phyloP scores from a whole-genome alignment of 169 alveolate species.

The Theileria annulata region DNA sequence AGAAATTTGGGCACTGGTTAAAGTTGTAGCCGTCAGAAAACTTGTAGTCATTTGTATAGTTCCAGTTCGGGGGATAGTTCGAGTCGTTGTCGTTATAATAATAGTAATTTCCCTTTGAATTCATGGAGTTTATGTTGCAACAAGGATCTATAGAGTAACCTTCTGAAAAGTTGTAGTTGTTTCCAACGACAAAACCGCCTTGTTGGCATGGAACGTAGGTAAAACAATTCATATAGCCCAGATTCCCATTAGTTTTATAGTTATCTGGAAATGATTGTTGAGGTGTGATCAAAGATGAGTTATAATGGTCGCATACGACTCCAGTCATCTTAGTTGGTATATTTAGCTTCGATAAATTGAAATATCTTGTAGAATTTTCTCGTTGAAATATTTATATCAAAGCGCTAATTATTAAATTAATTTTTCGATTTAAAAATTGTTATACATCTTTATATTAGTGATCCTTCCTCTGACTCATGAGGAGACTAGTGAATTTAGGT shows the following conservation, averaged over 20 bases:
- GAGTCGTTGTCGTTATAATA: conserved; percentile 2
- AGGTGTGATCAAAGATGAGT: conserved; percentile 51
- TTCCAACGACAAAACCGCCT: conserved; percentile 48
- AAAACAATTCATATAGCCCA: conserved; percentile 23
- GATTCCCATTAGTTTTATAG: conserved; percentile 9
- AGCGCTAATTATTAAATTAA: not conserved
- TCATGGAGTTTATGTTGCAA: conserved; percentile 8
- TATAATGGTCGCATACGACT: conserved; percentile 14
- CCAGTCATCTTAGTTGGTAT: conserved; percentile 10
- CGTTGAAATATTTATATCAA: not conserved
- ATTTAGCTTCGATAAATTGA: not conserved
- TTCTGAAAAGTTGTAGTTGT: conserved; percentile 59
- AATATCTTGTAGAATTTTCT: not conserved
- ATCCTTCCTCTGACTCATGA: conserved; percentile 8
- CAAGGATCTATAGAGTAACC: conserved; percentile 58
- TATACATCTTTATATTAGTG: not conserved
- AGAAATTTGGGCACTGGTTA: conserved; percentile 1
- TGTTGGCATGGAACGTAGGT: conserved; percentile 54
- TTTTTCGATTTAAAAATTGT: not conserved
- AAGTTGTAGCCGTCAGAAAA: conserved; percentile 9
- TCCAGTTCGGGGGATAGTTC: not conserved
- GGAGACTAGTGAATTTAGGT: conserved; percentile 15
- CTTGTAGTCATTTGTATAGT: conserved; percentile 25
- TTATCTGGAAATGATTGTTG: conserved; percentile 42
- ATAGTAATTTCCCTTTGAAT: not conserved